Percentiles rank a stretch among this genome's conserved stretches.
These are phyloP conservation scores for Salix exigua DNA, from an alignment of 345 rosid genomes.

Conservation along the genomic window DNA sequence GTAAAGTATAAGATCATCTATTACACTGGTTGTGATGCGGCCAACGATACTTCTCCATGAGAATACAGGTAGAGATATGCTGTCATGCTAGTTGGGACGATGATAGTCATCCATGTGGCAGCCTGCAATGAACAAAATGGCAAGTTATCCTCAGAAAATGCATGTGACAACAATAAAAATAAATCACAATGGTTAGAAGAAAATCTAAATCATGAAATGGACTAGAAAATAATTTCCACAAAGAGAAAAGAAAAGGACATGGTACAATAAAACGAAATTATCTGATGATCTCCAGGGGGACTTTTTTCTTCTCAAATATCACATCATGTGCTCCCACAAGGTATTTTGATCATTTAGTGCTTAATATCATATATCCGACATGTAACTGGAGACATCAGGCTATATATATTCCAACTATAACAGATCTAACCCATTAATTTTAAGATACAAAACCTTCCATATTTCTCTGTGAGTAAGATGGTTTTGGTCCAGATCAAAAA, in stretches of 20 bases:
- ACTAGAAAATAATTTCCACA: background rate
- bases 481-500: constrained; percentile 78
- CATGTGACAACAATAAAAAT: background rate
- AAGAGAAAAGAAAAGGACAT: background rate
- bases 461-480: constrained; percentile 87
- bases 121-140: constrained; percentile 50
- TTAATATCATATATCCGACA: background rate
- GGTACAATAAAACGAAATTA: background rate
- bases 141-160: background rate
- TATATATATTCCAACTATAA: background rate
- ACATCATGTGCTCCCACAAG: background rate
- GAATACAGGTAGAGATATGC: constrained; percentile 94
- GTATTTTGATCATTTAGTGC: background rate
- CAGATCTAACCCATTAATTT: background rate
- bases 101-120: constrained; percentile 94
- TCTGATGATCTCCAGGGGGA: background rate
- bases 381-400: background rate
- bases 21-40: constrained; percentile 99
- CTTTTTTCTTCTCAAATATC: background rate
- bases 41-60: constrained; percentile 88
- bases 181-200: background rate
- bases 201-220: background rate
- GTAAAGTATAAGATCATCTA: constrained; percentile 53
- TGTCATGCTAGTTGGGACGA: constrained; percentile 90
- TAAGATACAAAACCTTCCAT: constrained; percentile 70